These are phyloP conservation scores for Hirschioporus abietinus DNA, from an alignment of 768 basidiomycete species.

Conservation along the genomic window DNA sequence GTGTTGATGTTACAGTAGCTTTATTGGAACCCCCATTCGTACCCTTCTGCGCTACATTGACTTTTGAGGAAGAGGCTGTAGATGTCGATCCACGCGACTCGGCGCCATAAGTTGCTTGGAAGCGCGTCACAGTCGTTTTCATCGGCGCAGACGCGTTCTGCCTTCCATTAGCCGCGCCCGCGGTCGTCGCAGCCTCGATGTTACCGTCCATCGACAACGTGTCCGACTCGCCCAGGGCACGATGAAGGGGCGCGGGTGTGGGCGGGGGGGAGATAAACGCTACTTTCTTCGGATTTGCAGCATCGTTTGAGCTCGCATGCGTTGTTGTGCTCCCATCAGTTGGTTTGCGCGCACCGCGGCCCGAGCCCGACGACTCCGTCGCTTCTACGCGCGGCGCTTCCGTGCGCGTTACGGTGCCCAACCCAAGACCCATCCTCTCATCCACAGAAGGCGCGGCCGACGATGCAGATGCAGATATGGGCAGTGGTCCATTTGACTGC, in stretches of 20 bases:
- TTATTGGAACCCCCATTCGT: not conserved
- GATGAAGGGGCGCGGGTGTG: slow-evolving; percentile 50
- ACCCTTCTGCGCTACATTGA: slow-evolving; percentile 28
- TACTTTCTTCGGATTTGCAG: slow-evolving; percentile 65
- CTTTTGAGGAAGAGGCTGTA: slow-evolving; percentile 49
- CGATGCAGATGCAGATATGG: slow-evolving; percentile 1
- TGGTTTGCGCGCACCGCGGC: slow-evolving; percentile 34
- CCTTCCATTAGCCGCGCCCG: slow-evolving; percentile 17
- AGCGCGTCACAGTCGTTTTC: slow-evolving; percentile 73
- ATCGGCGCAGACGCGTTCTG: slow-evolving; percentile 29
- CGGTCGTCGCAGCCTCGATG: not conserved
- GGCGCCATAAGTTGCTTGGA: slow-evolving; percentile 68
- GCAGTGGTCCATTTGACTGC: not conserved
- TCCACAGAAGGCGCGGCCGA: slow-evolving; percentile 1
- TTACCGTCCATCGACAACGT: slow-evolving; percentile 1
- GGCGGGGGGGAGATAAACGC: slow-evolving; percentile 82
- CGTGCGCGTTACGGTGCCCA: slow-evolving; percentile 8
- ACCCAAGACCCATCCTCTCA: slow-evolving; percentile 3
- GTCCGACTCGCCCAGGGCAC: slow-evolving; percentile 30
- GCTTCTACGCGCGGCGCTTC: slow-evolving; percentile 24
- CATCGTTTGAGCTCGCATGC: slow-evolving; percentile 33
- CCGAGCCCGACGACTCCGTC: slow-evolving; percentile 23
- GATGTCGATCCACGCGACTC: slow-evolving; percentile 62
- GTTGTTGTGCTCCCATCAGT: slow-evolving; percentile 29
- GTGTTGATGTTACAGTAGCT: slow-evolving; percentile 45